These are phyloP conservation scores for Coccomyxa subellipsoidea DNA, from an alignment of 163 green algal species.

Conservation along the genomic window DNA sequence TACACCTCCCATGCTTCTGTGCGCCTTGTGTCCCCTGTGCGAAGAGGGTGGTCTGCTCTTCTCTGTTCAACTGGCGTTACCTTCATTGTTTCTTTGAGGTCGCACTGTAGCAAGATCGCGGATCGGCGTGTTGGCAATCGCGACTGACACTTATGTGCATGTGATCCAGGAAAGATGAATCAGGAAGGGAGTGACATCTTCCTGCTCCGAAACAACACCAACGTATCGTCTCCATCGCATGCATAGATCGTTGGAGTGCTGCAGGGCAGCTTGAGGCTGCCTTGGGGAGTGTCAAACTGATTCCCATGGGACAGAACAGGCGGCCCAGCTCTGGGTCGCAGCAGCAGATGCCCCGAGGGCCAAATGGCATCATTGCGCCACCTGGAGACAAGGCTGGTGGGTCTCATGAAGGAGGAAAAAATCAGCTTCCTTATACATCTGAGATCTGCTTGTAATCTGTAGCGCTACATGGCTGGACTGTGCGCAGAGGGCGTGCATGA, in stretches of 20 bases:
- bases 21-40: no score
- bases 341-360: not conserved
- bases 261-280: not conserved
- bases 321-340: not conserved
- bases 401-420: not conserved
- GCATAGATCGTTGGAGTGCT: not conserved
- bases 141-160: not conserved
- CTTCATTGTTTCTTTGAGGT: no score
- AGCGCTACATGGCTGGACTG: no score
- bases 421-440: no score
- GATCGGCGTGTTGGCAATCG: no score
- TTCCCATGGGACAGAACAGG: conserved; percentile 1
- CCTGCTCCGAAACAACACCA: not conserved
- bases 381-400: no score
- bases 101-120: no score
- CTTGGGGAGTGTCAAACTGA: not conserved
- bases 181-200: not conserved
- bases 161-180: not conserved
- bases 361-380: conserved; percentile 4
- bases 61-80: no score
- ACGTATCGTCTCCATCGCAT: not conserved
- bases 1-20: not conserved
- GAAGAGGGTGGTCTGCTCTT: no score
- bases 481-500: no score
- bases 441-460: no score